Evolutionary conservation across 192 early-diverging fungal species (phyloP), one percentile per base, ranked within the genome.

Genomic region (Entomortierella chlamydospora): DNA sequence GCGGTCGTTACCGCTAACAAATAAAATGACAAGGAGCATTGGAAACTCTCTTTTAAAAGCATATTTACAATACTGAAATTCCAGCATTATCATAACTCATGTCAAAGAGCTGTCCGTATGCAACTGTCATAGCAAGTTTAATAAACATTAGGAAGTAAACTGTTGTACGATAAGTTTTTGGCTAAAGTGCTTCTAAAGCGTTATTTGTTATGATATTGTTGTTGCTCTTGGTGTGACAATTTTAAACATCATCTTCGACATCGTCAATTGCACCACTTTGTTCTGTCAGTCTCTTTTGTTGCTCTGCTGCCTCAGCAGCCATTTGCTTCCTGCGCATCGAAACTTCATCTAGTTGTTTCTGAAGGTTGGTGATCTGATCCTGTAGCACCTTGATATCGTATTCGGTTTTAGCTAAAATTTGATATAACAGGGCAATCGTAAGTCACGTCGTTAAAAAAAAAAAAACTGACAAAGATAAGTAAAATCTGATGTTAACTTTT

Each of bases 291-390:
- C 56, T 61, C 22, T 53, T 52, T 18, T 78, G 67, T 12, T 78
- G 66, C 50, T 78, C 73, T 18, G 63, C 73, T 23, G 73, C 67
- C 29, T 78, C 73, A 4, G 67, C 66, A 1, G 45, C 76, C 76
- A 79, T 79, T 43, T 70, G 62, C 51, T 79, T 70, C 17, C 76
- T 57, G 2, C 68, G 61, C 26, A 79, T 29, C n/a, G 76, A 70
- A 26, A 79, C 76, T 0, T 61, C 76, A 47, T 79, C 63, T 10
- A 79, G 52, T 33, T 79, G 76, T 4, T 61, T 79, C 28, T 79
- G 67, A 25, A 79, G 61, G 26, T 52, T 70, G 0, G 67, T 68
- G 57, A 79, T 79, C 57, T 79, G 76, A 9, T 70, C 68, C 57
- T 79, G 76, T 11, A 79, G 57, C 33, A 49, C 13, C 34, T 70